Conservation (phyloP, 768 basidiomycete species). For the Pisolithus orientalis region DNA sequence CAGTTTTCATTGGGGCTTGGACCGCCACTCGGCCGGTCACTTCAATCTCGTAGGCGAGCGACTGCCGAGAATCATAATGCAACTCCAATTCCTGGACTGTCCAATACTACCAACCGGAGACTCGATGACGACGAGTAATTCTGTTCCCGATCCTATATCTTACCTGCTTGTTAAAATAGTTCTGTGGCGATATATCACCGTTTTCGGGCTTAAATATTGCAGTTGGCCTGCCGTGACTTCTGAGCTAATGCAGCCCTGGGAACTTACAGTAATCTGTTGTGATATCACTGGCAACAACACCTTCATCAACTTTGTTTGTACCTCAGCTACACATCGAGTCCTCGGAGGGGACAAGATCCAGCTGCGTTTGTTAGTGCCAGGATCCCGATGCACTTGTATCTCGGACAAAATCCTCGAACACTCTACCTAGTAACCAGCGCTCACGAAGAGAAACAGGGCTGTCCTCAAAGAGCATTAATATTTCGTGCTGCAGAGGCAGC, state of each 20-base stretch:
- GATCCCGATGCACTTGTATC: conserved; percentile 63
- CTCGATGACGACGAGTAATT: conserved; percentile 11
- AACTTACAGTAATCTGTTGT: too few relatives aligned
- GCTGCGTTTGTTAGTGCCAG: neutral
- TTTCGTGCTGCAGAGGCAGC: conserved; percentile 59
- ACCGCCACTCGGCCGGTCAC: conserved; percentile 35
- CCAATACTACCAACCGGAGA: conserved; percentile 3
- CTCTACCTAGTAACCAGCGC: conserved; percentile 68
- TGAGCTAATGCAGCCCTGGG: too few relatives aligned
- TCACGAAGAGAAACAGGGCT: conserved; percentile 57
- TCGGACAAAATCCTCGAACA: conserved; percentile 60
- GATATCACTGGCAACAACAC: too few relatives aligned
- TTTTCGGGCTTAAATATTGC: too few relatives aligned
- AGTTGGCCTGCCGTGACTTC: too few relatives aligned
- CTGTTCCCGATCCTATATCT: neutral
- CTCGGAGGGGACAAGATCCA: too few relatives aligned
- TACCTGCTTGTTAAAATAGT: neutral
- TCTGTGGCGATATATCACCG: neutral
- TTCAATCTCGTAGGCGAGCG: conserved; percentile 2
- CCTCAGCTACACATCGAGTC: neutral
- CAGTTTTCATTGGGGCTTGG: conserved; percentile 33
- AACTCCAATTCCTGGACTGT: conserved; percentile 13
- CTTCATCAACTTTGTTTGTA: neutral
- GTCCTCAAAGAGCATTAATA: conserved; percentile 57
- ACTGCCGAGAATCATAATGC: conserved; percentile 12